Percentiles rank a stretch among this genome's conserved stretches.
Evolutionary conservation across 2,329 filamentous ascomycete genomes (phyloP).

Genomic region (Pseudocercospora macadamiae): DNA sequence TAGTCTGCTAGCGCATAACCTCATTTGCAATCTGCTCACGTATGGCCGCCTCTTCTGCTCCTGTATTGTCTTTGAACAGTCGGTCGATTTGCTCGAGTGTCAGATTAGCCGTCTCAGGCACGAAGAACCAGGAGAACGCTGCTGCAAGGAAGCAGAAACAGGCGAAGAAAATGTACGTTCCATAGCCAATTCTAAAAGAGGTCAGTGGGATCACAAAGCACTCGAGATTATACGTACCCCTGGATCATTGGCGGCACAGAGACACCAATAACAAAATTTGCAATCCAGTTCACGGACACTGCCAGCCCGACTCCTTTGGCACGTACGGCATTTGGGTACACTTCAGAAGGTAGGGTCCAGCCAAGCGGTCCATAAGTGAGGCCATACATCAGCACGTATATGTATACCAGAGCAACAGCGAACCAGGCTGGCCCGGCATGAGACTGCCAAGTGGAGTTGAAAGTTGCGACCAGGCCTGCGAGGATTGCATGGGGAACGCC

Average conservation of each 20-base stretch:
- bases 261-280: conserved; percentile 60
- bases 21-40: background rate
- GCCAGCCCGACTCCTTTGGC: conserved; percentile 65
- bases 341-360: conserved; percentile 50
- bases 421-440: conserved; percentile 50
- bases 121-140: conserved; percentile 22
- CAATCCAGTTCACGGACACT: conserved; percentile 65
- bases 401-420: conserved; percentile 13
- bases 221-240: background rate
- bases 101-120: conserved; percentile 32
- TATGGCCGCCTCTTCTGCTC: background rate
- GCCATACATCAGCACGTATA: conserved; percentile 50
- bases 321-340: conserved; percentile 61
- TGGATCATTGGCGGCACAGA: conserved; percentile 20
- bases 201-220: background rate
- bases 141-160: conserved; percentile 44
- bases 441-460: conserved; percentile 43
- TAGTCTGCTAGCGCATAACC: background rate
- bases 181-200: conserved; percentile 43
- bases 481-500: conserved; percentile 50
- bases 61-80: conserved; percentile 25
- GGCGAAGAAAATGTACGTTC: conserved; percentile 62
- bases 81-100: conserved; percentile 36
- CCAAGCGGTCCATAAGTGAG: conserved; percentile 48
- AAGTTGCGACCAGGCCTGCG: conserved; percentile 56